phyloP scores from a whole-genome alignment of 1,139 yeast genomes.

The Protomyces macrosporus region DNA sequence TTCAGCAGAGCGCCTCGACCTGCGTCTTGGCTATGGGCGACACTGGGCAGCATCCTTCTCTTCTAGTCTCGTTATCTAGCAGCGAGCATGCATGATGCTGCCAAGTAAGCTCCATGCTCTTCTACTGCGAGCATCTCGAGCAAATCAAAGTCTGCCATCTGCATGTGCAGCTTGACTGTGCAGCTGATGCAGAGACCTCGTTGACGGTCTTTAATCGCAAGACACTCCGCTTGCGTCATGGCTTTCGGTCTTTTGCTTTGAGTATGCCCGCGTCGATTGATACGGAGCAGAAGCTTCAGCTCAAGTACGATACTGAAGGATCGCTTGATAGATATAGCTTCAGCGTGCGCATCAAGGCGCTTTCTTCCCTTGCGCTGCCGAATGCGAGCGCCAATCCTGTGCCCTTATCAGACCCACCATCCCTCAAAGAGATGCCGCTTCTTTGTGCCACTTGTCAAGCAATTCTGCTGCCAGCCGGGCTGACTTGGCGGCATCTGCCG shows the following conservation, averaged over 20 bases:
- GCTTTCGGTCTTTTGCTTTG: slow-evolving; percentile 5
- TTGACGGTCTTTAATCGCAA: slow-evolving; percentile 14
- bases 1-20: too few relatives aligned
- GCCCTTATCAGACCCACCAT: neutral
- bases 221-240: slow-evolving; percentile 18
- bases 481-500: slow-evolving; percentile 58
- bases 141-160: slow-evolving; percentile 9
- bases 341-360: neutral
- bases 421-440: neutral
- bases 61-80: too few relatives aligned
- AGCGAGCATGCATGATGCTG: neutral
- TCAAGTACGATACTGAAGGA: neutral
- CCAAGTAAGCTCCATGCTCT: slow-evolving; percentile 4
- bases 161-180: neutral
- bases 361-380: neutral
- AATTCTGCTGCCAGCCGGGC: neutral
- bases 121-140: slow-evolving; percentile 15
- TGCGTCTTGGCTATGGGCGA: too few relatives aligned
- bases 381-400: slow-evolving; percentile 6
- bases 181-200: neutral
- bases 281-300: neutral
- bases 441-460: neutral
- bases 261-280: slow-evolving; percentile 14
- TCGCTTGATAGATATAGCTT: neutral
- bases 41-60: too few relatives aligned